Percentiles rank a stretch among this genome's conserved stretches.
Conservation (phyloP, 2,329 filamentous ascomycete species). For the Cylindrodendrum hubeiense region DNA sequence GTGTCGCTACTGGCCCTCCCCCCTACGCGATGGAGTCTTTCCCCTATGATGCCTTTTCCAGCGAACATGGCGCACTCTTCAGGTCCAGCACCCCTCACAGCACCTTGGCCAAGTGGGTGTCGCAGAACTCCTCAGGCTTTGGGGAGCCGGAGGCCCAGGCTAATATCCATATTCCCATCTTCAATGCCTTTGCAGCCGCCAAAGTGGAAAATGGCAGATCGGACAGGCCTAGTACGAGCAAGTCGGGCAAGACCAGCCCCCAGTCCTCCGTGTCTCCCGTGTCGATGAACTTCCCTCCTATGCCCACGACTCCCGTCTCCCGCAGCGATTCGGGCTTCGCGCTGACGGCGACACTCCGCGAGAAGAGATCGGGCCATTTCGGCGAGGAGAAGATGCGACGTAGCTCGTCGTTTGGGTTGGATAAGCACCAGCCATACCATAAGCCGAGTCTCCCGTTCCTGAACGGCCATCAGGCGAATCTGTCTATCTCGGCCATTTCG, state of each 20-base stretch:
- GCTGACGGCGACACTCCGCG: conserved; percentile 84
- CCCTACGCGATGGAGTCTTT: conserved; percentile 94
- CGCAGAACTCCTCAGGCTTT: conserved; percentile 90
- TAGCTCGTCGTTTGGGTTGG: conserved; percentile 92
- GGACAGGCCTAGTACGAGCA: conserved; percentile 84
- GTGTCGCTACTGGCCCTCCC: conserved; percentile 88
- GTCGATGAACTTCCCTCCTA: conserved; percentile 80
- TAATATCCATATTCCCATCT: conserved; percentile 74
- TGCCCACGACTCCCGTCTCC: conserved; percentile 84
- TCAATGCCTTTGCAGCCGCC: conserved; percentile 90
- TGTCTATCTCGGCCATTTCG: conserved; percentile 71
- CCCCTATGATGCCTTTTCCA: conserved; percentile 89
- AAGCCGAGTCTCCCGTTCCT: conserved; percentile 82
- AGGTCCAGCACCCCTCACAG: conserved; percentile 77
- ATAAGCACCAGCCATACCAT: conserved; percentile 75
- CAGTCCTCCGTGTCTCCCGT: conserved; percentile 79
- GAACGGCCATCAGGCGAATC: conserved; percentile 70
- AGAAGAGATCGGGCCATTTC: conserved; percentile 96
- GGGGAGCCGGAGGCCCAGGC: conserved; percentile 71
- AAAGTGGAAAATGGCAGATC: conserved; percentile 74
- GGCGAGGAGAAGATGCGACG: conserved; percentile 81
- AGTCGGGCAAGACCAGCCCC: conserved; percentile 71
- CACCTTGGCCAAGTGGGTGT: conserved; percentile 86
- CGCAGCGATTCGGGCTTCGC: conserved; percentile 93
- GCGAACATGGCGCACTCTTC: conserved; percentile 86